phyloP scores from a whole-genome alignment of 768 basidiomycete genomes.

The Albatrellus ellisii region DNA sequence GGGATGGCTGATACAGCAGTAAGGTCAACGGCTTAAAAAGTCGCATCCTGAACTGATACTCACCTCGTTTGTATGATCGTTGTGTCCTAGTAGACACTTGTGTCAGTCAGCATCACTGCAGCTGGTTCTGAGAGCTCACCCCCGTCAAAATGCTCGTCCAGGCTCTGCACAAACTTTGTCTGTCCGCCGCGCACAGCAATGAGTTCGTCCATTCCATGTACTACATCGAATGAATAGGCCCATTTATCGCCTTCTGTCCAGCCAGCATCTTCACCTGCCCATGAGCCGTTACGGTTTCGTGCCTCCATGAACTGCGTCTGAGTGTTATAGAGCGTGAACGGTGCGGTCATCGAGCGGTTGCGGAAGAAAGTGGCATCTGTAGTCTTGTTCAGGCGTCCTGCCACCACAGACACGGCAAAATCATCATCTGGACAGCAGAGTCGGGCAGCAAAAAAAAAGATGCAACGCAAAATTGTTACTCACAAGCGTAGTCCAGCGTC shows the following conservation, averaged over 20 bases:
- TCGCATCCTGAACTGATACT: conserved; percentile 7
- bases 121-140: conserved; percentile 19
- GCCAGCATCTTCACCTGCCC: conserved; percentile 55
- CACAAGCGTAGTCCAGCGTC: conserved; percentile 71
- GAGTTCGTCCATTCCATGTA: conserved; percentile 54
- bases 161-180: conserved; percentile 44
- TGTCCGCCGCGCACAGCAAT: conserved; percentile 56
- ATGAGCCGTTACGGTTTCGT: conserved; percentile 48
- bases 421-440: conserved; percentile 47
- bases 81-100: conserved; percentile 37
- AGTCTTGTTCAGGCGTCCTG: conserved; percentile 36
- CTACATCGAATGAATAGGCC: conserved; percentile 71
- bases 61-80: conserved; percentile 75
- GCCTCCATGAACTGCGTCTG: conserved; percentile 77
- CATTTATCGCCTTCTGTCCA: conserved; percentile 79
- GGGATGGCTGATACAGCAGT: conserved; percentile 45
- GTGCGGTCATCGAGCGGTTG: conserved; percentile 38
- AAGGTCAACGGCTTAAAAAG: not conserved
- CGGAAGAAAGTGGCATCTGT: conserved; percentile 36
- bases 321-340: conserved; percentile 56
- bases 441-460: not conserved
- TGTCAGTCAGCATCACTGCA: not conserved
- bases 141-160: conserved; percentile 44
- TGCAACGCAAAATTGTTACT: not conserved
- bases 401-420: conserved; percentile 56